Percentiles rank a stretch among this genome's conserved stretches.
Conservation (phyloP, 306 rosid genomes). For the Vicia villosa region DNA sequence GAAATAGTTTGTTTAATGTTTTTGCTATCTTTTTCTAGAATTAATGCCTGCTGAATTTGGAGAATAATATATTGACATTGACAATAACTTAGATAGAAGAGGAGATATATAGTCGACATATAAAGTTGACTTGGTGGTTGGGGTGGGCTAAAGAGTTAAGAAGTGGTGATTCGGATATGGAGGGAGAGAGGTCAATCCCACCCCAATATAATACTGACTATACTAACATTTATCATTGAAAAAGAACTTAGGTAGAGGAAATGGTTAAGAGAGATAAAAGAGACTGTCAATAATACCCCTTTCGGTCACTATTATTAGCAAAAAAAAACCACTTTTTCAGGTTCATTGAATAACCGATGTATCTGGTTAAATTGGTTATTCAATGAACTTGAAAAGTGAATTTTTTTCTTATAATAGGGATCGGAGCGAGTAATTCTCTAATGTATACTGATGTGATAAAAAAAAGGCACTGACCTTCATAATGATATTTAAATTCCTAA, state of each 20-base stretch:
- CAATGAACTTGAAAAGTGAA: too few relatives aligned
- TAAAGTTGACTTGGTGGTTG: background rate
- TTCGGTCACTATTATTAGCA: too few relatives aligned
- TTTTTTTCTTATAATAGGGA: too few relatives aligned
- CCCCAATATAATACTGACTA: background rate
- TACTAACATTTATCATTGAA: background rate
- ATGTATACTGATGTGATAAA: background rate
- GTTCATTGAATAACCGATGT: too few relatives aligned
- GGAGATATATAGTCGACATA: background rate
- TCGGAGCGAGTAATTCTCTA: background rate
- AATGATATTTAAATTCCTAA: constrained; percentile 1
- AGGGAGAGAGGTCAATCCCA: background rate
- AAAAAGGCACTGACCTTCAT: constrained; percentile 8
- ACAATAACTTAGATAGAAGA: background rate
- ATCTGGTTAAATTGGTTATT: too few relatives aligned
- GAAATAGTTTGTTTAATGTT: constrained; percentile 16
- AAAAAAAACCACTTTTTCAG: too few relatives aligned
- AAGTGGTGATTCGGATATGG: background rate
- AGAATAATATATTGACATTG: constrained; percentile 5
- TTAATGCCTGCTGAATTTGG: background rate
- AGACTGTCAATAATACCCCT: background rate
- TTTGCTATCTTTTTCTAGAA: constrained; percentile 1
- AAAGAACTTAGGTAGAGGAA: background rate
- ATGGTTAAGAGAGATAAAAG: constrained; percentile 11
- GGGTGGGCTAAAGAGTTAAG: background rate